A percentile compares a stretch with the other conserved stretches of the same genome.
phyloP scores from a whole-genome alignment of 2,329 filamentous ascomycete genomes.

The Chaetothyriales sp. region DNA sequence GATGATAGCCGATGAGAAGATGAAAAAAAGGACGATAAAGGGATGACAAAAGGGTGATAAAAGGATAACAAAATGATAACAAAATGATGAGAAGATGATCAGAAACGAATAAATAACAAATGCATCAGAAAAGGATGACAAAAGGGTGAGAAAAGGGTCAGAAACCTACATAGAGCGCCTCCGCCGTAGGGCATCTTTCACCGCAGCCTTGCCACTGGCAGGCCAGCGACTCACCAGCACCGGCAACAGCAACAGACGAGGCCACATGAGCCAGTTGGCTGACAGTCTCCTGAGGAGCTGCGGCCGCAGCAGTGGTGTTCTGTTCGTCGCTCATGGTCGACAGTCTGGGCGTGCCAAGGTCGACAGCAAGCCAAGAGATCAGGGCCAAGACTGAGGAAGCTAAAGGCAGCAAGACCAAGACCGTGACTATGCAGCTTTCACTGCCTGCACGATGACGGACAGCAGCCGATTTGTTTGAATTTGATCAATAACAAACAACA shows the following conservation, averaged over 20 bases:
- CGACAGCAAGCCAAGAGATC: neutral
- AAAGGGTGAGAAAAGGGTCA: slow-evolving; percentile 1
- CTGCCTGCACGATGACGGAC: neutral
- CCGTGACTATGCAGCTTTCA: neutral
- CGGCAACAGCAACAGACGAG: slow-evolving; percentile 15
- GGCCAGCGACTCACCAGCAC: slow-evolving; percentile 27
- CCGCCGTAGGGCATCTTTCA: slow-evolving; percentile 44
- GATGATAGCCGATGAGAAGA: slow-evolving; percentile 3
- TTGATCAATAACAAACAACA: too few species aligned
- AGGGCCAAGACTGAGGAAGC: neutral
- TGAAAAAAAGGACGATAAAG: slow-evolving; percentile 4
- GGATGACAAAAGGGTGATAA: too few species aligned
- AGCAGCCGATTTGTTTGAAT: neutral
- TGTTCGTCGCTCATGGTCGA: slow-evolving; percentile 4
- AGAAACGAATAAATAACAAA: too few species aligned
- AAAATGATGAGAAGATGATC: neutral
- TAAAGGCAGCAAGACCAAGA: neutral
- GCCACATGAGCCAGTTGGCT: slow-evolving; percentile 13
- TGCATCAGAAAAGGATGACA: too few species aligned
- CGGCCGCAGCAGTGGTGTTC: slow-evolving; percentile 2
- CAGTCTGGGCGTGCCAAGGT: neutral
- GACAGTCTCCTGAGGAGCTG: slow-evolving; percentile 11
- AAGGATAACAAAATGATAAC: too few species aligned
- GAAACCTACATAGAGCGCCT: slow-evolving; percentile 46
- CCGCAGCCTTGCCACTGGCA: slow-evolving; percentile 52